Percentiles rank a stretch among this genome's conserved stretches.
These are phyloP conservation scores for Rhododendron vialii DNA, from an alignment of 148 eudicot genomes.

Conservation along the genomic window DNA sequence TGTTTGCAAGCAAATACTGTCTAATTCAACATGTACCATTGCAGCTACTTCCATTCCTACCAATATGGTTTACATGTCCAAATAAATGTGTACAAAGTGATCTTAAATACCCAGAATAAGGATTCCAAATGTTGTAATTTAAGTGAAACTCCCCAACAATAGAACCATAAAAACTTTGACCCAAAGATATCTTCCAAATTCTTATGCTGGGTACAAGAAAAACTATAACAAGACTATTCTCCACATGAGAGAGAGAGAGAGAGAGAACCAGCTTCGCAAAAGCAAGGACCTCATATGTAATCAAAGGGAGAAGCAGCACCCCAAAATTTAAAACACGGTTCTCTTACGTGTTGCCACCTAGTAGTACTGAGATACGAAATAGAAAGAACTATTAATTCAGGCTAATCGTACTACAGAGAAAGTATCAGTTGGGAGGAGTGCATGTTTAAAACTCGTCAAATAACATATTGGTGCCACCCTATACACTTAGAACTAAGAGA, in stretches of 20 bases:
- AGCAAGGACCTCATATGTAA: not conserved
- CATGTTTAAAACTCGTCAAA: constrained; percentile 2
- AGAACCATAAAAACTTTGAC: not conserved
- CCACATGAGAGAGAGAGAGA: not conserved
- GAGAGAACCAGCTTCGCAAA: not conserved
- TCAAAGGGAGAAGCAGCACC: not conserved
- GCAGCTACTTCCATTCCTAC: not conserved
- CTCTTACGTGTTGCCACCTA: not conserved
- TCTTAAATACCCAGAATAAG: not conserved
- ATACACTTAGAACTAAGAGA: not conserved
- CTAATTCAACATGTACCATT: not conserved
- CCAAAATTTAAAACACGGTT: not conserved
- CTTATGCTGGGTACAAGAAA: not conserved
- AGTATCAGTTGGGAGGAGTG: not conserved
- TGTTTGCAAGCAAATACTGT: not conserved
- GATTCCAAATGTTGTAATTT: not conserved
- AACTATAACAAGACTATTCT: not conserved
- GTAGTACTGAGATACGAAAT: not conserved
- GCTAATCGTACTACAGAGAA: not conserved
- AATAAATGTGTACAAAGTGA: not conserved
- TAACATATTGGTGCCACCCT: not conserved
- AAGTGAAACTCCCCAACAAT: not conserved
- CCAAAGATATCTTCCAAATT: not conserved
- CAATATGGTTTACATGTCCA: not conserved
- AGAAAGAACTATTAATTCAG: not conserved